Evolutionary conservation across 1,284 basidiomycete genomes (phyloP).

Genomic region (Apiotrichum gracile): DNA sequence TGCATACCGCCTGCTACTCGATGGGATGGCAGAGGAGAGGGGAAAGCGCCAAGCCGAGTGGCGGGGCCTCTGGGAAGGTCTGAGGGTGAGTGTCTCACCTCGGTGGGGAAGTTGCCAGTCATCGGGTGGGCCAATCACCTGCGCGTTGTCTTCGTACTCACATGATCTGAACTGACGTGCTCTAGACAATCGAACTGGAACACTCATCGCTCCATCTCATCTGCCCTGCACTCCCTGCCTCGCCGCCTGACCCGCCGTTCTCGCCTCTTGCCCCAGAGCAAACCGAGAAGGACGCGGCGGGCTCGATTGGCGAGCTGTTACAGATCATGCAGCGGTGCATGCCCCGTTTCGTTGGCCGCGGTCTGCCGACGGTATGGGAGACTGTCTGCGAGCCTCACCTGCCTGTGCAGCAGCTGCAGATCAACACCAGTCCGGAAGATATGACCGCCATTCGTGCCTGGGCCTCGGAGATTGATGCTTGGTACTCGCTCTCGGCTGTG

Average conservation of each 20-base stretch:
- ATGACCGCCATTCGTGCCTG: conserved; percentile 14
- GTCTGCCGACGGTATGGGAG: conserved; percentile 19
- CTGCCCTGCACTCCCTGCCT: conserved; percentile 14
- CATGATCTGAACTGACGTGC: neutral
- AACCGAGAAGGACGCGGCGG: conserved; percentile 4
- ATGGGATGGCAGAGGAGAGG: conserved; percentile 19
- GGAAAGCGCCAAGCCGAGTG: conserved; percentile 13
- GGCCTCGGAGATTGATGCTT: conserved; percentile 19
- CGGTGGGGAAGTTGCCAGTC: too few species aligned
- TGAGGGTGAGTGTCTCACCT: conserved; percentile 12
- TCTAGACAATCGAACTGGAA: conserved; percentile 21
- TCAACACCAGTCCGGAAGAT: conserved; percentile 11
- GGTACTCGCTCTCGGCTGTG: conserved; percentile 11
- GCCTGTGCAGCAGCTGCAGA: neutral
- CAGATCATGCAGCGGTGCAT: conserved; percentile 21
- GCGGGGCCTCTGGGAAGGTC: conserved; percentile 21
- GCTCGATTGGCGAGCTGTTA: conserved; percentile 19
- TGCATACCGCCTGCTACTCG: conserved; percentile 17
- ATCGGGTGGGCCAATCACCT: too few species aligned
- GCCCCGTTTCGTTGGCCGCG: conserved; percentile 20
- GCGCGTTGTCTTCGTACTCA: neutral
- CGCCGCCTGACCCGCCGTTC: conserved; percentile 16
- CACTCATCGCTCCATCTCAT: conserved; percentile 21
- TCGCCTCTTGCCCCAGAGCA: neutral
- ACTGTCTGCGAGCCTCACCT: conserved; percentile 10